Base-by-base conservation (phyloP, 257 asterid species). In the Nicotiana benthamiana region DNA sequence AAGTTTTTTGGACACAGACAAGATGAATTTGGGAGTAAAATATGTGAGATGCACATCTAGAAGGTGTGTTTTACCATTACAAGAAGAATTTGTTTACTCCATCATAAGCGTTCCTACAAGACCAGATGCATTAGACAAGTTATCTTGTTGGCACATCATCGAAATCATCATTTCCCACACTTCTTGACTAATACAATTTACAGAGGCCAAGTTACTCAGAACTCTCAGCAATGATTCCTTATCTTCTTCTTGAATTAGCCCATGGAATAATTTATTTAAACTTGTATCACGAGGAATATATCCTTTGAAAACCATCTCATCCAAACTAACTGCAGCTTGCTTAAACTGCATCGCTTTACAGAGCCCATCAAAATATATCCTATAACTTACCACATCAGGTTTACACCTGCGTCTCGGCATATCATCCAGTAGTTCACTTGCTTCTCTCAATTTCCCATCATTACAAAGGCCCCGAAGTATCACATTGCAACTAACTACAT, bases 261-360 rank as follows among this genome's bases (percentile, higher is more conserved):
- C 87, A 24, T 82, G 74, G 0, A 94, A 79, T 57, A 83, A 80
- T 84, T 84, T 88, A 82, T 61, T 82, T 18, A 88, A 51, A 43
- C 89, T 84, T 28, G 87, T 86, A 27, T 92, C 80, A 84, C 76
- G 86, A 67, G 88, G 90, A 80, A 85, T 82, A 61, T 84, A 84
- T 72, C 97, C 95, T 87, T 78, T 85, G 81, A 87, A 92, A 59
- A 89, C 79, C 97, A 92, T 92, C 94, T 94, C 97, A 78, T 94
- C 94, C 60, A 94, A 87, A 83, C 91, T 34, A 80, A 80, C 59
- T 2, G 91, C 90, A 18, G 95, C 94, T 80, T 91, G 92, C 84
- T 87, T 81, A 32, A 90, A 92, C 87, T 81, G 79, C 83, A 65
- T 83, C 5, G 18, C 89, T 57, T 91, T 87, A 77, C 95, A 92